Evolutionary conservation across 371 early-diverging fungal genomes (phyloP).

Genomic region (Apophysomyces variabilis): DNA sequence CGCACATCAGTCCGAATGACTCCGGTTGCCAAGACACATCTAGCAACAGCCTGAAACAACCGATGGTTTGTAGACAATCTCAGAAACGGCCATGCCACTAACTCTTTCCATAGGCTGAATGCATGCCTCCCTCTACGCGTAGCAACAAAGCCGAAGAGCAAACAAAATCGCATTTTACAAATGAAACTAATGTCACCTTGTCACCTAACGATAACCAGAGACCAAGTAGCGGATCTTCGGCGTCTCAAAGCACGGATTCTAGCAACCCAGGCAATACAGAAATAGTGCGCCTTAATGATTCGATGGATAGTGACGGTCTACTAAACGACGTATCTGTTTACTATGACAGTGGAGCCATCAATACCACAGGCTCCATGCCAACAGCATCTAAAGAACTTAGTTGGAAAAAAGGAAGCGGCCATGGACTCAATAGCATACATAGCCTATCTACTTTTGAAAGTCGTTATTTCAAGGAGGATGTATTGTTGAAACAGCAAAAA

Average conservation of each 20-base stretch:
- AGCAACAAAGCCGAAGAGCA: background rate
- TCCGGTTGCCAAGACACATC: background rate
- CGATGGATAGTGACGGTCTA: background rate
- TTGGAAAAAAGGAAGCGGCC: background rate
- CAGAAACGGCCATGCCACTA: background rate
- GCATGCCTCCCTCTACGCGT: background rate
- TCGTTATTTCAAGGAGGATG: background rate
- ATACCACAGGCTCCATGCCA: background rate
- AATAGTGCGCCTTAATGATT: background rate
- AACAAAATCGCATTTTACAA: background rate
- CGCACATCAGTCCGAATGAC: background rate
- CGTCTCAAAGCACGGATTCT: background rate
- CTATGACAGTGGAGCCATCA: background rate
- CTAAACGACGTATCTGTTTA: background rate
- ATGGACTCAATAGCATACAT: background rate
- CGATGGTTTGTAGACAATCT: background rate
- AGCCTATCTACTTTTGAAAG: background rate
- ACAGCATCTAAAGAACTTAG: background rate
- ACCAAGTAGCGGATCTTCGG: conserved; percentile 2
- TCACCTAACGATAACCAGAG: background rate
- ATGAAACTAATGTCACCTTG: background rate
- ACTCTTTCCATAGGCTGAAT: background rate
- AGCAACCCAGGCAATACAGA: background rate
- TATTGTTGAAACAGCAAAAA: background rate
- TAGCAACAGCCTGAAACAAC: background rate